Conservation (phyloP, 805 yeast species). For the Jamesozyma spencerorum region DNA sequence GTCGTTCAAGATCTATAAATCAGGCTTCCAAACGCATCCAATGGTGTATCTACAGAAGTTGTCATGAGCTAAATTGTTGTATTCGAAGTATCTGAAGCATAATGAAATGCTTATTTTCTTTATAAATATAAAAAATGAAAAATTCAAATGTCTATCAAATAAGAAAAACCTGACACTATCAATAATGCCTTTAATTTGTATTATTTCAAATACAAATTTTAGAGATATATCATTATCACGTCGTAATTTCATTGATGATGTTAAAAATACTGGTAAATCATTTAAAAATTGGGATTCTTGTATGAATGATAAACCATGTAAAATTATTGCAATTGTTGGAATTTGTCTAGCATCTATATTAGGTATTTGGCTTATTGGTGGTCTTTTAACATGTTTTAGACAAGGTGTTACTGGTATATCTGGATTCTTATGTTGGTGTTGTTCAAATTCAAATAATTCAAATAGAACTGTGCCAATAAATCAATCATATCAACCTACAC, state of each 20-base stretch:
- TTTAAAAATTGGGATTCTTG: conserved; percentile 69
- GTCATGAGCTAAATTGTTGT: too few relatives aligned
- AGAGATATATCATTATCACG: conserved; percentile 8
- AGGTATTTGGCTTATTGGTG: conserved; percentile 46
- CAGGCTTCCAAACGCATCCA: too few relatives aligned
- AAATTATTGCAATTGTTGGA: conserved; percentile 66
- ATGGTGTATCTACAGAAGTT: too few relatives aligned
- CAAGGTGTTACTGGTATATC: conserved; percentile 46
- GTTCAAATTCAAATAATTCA: conserved; percentile 15
- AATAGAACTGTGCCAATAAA: conserved; percentile 1
- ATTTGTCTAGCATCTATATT: conserved; percentile 50
- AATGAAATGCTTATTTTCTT: too few relatives aligned
- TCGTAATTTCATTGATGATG: conserved; percentile 11
- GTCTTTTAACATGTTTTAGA: conserved; percentile 46
- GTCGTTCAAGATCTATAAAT: too few relatives aligned
- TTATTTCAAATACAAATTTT: conserved; percentile 5
- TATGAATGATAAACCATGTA: conserved; percentile 69
- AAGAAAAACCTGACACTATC: too few relatives aligned
- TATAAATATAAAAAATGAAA: too few relatives aligned
- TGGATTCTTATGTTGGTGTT: conserved; percentile 47
- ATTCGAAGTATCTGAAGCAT: too few relatives aligned
- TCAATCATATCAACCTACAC: not conserved
- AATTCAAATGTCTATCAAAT: too few relatives aligned
- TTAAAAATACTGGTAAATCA: conserved; percentile 32
- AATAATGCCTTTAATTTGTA: not conserved